phyloP scores from a whole-genome alignment of 257 asterid species.

The Solanum gracilifrons region DNA sequence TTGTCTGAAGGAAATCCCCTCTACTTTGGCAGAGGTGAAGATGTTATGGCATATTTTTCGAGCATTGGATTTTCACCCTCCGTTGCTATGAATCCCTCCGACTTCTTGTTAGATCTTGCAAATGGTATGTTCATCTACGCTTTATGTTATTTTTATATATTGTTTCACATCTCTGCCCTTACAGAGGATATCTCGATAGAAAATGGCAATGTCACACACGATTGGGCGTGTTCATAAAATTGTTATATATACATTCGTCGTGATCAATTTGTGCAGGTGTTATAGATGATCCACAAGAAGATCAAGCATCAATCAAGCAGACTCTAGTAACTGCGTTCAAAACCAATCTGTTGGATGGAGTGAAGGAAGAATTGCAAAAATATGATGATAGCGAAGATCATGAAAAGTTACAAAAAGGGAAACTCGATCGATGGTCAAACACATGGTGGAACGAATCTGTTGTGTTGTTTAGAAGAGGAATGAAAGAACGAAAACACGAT shows the following conservation, averaged over 20 bases:
- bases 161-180: not conserved
- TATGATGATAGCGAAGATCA: not conserved
- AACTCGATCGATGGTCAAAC: slow-evolving; percentile 38
- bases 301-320: slow-evolving; percentile 37
- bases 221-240: not conserved
- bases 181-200: no score
- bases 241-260: not conserved
- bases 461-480: slow-evolving; percentile 50
- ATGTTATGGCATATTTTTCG: slow-evolving; percentile 45
- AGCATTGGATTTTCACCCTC: slow-evolving; percentile 42
- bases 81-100: slow-evolving; percentile 76
- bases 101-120: slow-evolving; percentile 75
- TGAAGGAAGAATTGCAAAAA: slow-evolving; percentile 27
- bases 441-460: slow-evolving; percentile 67
- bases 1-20: slow-evolving; percentile 60
- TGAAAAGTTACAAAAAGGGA: slow-evolving; percentile 2
- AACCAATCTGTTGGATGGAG: slow-evolving; percentile 18
- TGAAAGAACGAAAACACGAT: slow-evolving; percentile 66
- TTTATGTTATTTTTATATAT: no score
- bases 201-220: not conserved
- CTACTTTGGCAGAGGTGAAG: slow-evolving; percentile 49
- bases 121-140: slow-evolving; percentile 32
- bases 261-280: slow-evolving; percentile 28
- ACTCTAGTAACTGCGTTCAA: slow-evolving; percentile 30
- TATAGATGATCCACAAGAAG: slow-evolving; percentile 33